Conservation (phyloP, 495 filamentous ascomycete genomes). For the Neurospora sp. region DNA sequence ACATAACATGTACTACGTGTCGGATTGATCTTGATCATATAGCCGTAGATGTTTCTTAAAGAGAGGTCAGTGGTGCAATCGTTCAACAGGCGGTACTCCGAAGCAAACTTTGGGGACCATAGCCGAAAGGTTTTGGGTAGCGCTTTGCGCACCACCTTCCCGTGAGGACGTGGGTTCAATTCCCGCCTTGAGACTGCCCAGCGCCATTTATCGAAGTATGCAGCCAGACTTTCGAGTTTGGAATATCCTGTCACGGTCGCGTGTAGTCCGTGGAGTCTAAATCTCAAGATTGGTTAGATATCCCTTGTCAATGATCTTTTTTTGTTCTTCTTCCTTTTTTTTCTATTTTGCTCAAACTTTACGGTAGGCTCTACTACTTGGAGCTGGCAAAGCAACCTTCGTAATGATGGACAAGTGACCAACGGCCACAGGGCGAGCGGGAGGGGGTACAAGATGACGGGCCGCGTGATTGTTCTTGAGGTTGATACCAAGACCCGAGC, state of each 20-base stretch:
- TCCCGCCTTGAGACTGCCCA: background rate
- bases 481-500: background rate
- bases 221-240: no score
- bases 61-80: no score
- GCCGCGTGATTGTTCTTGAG: conserved; percentile 23
- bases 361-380: conserved; percentile 27
- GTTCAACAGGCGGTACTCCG: background rate
- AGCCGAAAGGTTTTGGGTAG: background rate
- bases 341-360: conserved; percentile 5
- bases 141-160: background rate
- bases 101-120: background rate
- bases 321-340: no score
- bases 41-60: background rate
- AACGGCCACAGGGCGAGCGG: conserved; percentile 1
- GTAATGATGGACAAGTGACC: conserved; percentile 25
- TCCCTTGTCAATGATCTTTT: no score
- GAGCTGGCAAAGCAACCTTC: conserved; percentile 24
- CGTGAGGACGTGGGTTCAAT: background rate
- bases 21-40: background rate
- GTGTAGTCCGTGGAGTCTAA: no score
- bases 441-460: conserved; percentile 13
- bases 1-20: background rate
- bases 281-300: no score
- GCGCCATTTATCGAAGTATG: no score
- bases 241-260: no score